Evolutionary conservation across 176 grass and related monocot genomes (phyloP).

Genomic region (Raddia guianensis): DNA sequence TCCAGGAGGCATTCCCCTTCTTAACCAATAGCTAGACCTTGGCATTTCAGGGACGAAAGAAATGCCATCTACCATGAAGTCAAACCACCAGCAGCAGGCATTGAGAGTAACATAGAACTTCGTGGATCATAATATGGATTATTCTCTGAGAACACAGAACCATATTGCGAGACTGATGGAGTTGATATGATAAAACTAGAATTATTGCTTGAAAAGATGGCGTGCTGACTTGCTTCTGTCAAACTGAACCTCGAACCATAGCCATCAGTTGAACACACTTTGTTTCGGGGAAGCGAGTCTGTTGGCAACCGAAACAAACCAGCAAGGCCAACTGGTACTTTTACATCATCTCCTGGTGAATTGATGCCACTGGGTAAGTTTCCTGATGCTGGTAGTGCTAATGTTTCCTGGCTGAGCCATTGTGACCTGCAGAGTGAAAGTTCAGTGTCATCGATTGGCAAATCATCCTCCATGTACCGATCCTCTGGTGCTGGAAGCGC

Average conservation of each 20-base stretch:
- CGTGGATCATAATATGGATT: slow-evolving; percentile 31
- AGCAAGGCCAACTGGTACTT: slow-evolving; percentile 58
- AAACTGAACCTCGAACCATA: slow-evolving; percentile 54
- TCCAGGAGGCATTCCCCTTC: slow-evolving; percentile 39
- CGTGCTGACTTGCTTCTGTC: slow-evolving; percentile 14
- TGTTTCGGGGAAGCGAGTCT: slow-evolving; percentile 48
- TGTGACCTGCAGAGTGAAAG: slow-evolving; percentile 37
- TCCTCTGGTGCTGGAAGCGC: slow-evolving; percentile 45
- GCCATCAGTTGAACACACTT: slow-evolving; percentile 11
- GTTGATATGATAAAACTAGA: slow-evolving; percentile 22
- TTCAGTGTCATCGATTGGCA: slow-evolving; percentile 32
- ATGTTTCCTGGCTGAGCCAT: slow-evolving; percentile 38
- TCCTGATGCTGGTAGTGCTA: slow-evolving; percentile 34
- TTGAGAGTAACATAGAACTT: slow-evolving; percentile 21
- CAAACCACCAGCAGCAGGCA: slow-evolving; percentile 40
- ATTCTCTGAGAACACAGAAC: slow-evolving; percentile 25
- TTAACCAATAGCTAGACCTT: slow-evolving; percentile 33
- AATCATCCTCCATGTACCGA: slow-evolving; percentile 34
- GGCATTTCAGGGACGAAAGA: slow-evolving; percentile 38
- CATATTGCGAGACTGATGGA: slow-evolving; percentile 34
- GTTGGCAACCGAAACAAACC: slow-evolving; percentile 88
- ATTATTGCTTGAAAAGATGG: slow-evolving; percentile 40
- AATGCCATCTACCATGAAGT: slow-evolving; percentile 31
- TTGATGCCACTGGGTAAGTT: slow-evolving; percentile 33
- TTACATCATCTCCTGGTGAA: slow-evolving; percentile 36